Base-by-base conservation (phyloP, 1,139 yeast genomes). In the Pichiaceae sp. region DNA sequence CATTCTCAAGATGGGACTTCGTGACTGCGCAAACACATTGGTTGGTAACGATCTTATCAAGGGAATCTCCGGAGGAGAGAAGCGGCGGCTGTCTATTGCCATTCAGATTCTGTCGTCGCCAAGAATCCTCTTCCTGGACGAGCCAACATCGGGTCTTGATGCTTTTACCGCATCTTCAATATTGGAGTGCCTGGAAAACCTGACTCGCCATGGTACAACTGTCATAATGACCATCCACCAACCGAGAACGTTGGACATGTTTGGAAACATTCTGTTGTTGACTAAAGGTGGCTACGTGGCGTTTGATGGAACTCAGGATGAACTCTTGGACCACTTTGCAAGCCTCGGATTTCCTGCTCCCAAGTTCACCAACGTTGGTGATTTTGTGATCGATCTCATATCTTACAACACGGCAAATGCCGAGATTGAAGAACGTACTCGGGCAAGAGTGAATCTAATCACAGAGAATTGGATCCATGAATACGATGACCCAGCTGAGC, bases 61-160 rank as follows among this genome's bases (percentile, higher is more conserved):
- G 47, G 95, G 95, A 3, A 77, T 85, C 6, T 79, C 91, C 23
- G 95, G 95, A 11, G 95, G 95, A 39, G 95, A 85, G 50, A 82
- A 81, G 49, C 64, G 95, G 50, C 69, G 95, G 46, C 84, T 85
- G 1, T 78, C 91, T 0, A 84, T 85, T 55, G 91, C 91, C 2
- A 72, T 81, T 33, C 95, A 85, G 53, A 62, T 85, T 30, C 62
- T 84, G 29, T 77, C 78, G 38, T 74, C 75, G 38, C 93, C 94
- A 0, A 78, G 78, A 44, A 69, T 85, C 24, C 58, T 85, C 34
- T 68, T 84, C 38, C 60, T 85, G 30, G 96, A 86, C 58, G 96
- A 86, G 48, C 95, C 95, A 1, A 85, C 95, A 0, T 82, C 94
- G 1, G 95, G 96, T 0, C 64, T 86, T 18, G 95, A 86, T 55